These are phyloP conservation scores for Metschnikowia similis DNA, from an alignment of 805 yeast genomes.

Conservation along the genomic window DNA sequence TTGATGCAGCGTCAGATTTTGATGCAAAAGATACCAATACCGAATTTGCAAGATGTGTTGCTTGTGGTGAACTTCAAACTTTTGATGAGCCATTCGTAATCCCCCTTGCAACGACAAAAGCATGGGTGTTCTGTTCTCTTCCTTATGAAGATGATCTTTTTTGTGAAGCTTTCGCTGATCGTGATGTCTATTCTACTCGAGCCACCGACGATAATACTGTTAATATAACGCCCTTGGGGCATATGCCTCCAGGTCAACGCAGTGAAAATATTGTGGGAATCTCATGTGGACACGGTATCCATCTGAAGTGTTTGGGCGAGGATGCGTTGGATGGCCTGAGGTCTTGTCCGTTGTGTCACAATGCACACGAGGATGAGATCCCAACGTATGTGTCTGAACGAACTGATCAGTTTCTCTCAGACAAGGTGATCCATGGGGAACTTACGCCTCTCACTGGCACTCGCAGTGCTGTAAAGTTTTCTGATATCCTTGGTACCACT, in stretches of 20 bases:
- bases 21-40: not conserved
- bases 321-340: conserved; percentile 6
- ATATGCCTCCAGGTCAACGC: conserved; percentile 20
- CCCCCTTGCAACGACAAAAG: conserved; percentile 46
- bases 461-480: not conserved
- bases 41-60: conserved; percentile 17
- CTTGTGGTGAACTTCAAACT: conserved; percentile 22
- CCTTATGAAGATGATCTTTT: conserved; percentile 24
- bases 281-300: conserved; percentile 52
- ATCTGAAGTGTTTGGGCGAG: conserved; percentile 39
- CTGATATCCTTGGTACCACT: not conserved
- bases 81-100: conserved; percentile 51
- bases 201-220: no score
- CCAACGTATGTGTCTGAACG: not conserved
- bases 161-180: conserved; percentile 20
- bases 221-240: not conserved
- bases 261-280: conserved; percentile 1
- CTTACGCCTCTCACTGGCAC: not conserved
- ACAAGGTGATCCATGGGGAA: not conserved
- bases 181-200: not conserved
- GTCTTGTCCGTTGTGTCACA: conserved; percentile 52
- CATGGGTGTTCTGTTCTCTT: conserved; percentile 49
- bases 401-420: not conserved
- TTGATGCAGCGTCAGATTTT: not conserved
- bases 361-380: conserved; percentile 26